These are phyloP conservation scores for Naegleria lovaniensis DNA, from an alignment of 208 protist genomes.

Conservation along the genomic window DNA sequence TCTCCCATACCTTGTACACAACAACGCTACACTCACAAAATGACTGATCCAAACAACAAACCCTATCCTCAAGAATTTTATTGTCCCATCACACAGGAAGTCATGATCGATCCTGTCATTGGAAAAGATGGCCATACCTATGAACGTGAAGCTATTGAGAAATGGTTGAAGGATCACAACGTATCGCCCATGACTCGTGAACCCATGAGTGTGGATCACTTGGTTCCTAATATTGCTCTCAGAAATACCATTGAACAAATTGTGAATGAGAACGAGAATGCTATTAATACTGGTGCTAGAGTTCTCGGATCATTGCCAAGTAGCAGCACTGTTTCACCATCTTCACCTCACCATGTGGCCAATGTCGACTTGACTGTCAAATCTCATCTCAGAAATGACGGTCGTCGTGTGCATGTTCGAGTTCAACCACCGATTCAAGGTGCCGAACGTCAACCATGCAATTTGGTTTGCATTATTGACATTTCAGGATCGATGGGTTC, in stretches of 20 bases:
- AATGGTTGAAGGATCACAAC: neutral
- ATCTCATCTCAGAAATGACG: neutral
- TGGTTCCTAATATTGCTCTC: neutral
- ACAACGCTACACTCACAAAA: no score
- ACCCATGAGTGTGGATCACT: neutral
- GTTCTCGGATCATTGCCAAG: no score
- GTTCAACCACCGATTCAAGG: neutral
- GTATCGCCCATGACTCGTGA: neutral
- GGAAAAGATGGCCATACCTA: neutral
- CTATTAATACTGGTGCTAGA: no score
- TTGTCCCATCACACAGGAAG: conserved; percentile 20
- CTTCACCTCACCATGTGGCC: no score
- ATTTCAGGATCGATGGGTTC: neutral
- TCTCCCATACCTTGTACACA: no score
- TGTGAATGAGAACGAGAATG: neutral
- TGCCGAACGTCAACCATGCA: neutral
- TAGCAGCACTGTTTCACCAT: no score
- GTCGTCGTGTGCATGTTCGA: neutral
- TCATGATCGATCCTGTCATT: conserved; percentile 17
- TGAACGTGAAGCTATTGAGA: neutral
- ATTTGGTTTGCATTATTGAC: neutral
- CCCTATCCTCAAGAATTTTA: neutral
- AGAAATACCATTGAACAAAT: neutral
- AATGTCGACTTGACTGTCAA: neutral
- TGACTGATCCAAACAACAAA: neutral